Percentiles rank a stretch among this genome's conserved stretches.
Evolutionary conservation across 108 stramenopile species (phyloP).

Genomic region (Chaetoceros muelleri): DNA sequence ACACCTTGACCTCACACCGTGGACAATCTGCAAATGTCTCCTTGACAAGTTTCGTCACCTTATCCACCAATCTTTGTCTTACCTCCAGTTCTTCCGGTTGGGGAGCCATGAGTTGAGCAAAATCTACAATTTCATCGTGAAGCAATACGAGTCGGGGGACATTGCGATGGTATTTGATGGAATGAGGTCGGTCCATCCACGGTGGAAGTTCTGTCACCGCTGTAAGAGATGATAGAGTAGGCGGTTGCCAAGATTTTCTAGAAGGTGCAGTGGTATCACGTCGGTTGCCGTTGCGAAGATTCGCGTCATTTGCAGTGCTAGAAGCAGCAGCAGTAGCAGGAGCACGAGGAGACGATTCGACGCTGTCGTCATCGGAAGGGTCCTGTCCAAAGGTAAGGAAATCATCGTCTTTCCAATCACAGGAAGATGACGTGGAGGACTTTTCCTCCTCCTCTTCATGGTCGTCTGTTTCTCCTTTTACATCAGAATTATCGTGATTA

Average conservation of each 20-base stretch:
- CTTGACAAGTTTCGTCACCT: conserved; percentile 33
- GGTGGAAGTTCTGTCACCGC: conserved; percentile 21
- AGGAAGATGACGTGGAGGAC: no score
- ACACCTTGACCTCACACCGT: conserved; percentile 61
- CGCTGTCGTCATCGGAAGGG: not conserved
- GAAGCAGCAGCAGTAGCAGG: no score
- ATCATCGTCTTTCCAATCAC: conserved; percentile 7
- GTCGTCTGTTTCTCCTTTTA: no score
- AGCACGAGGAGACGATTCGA: no score
- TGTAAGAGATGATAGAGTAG: no score
- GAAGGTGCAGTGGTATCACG: no score
- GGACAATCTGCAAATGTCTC: conserved; percentile 21
- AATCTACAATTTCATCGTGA: conserved; percentile 95
- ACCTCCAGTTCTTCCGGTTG: conserved; percentile 44
- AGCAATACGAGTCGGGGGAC: conserved; percentile 54
- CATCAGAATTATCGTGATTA: no score
- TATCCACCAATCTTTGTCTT: conserved; percentile 38
- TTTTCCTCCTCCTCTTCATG: no score
- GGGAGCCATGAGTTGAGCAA: conserved; percentile 81
- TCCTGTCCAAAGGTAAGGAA: conserved; percentile 5
- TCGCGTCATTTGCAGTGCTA: no score
- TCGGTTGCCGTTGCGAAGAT: no score
- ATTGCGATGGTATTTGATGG: conserved; percentile 8
- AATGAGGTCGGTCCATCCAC: conserved; percentile 29
- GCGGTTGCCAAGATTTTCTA: no score